Base-by-base conservation (phyloP, 2,329 filamentous ascomycete species). In the Penicillium sp. region DNA sequence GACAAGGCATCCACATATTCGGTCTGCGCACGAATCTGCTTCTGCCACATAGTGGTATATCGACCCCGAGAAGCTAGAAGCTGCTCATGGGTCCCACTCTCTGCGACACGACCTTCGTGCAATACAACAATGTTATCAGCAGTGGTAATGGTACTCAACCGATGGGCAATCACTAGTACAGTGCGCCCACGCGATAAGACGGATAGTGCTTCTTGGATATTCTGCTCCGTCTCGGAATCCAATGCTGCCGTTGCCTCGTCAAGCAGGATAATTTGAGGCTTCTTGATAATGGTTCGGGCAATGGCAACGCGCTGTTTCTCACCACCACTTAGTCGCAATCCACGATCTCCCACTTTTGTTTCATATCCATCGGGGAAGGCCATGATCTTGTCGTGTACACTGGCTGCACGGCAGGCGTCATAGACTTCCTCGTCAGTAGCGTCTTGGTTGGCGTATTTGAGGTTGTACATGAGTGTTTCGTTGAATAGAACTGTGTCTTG, bases 221-320 rank as follows among this genome's bases (percentile, higher is more conserved):
- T 88, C 72, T 93, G 89, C 74, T 96, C 91, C 0, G 91, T 96
- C 63, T 93, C 89, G 0, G 90, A 90, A 71, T 96, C 91, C 23
- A 96, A 80, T 10, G 91, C 91, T 29, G 91, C 92, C 1, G 91
- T 96, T 10, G 91, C 91, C 75, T 96, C 91, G 71, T 96, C 91
- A 25, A 95, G 81, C 78, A 96, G 87, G 69, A 95, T 93, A 69
- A 96, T 92, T 54, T 87, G 86, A 1, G 91, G 91, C 65, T 94
- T 85, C 76, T 95, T 95, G 65, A 96, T 82, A 63, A 96, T 92
- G 0, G 91, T 94, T 55, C 91, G 86, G 12, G 91, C 91, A 73
- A 96, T 95, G 3, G 91, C 91, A 47, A 96, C 90, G 45, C 91
- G 33, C 37, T 57, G 55, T 19, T 48, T 52, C 23, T 58, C 38